phyloP scores from a whole-genome alignment of 2,329 filamentous ascomycete genomes.

The Eutypa lata region DNA sequence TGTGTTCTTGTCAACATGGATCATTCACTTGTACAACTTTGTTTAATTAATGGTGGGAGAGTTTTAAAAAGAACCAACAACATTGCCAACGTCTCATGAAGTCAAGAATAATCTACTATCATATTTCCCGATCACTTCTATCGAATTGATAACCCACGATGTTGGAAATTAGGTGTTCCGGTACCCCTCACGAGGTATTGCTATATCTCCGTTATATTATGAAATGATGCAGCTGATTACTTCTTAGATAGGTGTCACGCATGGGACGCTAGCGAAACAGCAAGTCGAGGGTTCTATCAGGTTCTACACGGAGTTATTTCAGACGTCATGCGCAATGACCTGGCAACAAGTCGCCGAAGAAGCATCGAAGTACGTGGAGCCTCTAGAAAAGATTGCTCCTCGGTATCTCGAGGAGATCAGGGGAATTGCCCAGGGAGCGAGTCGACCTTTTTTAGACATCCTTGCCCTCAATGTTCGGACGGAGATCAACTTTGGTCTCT shows the following conservation, averaged over 20 bases:
- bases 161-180: slow-evolving; percentile 10
- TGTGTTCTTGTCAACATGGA: too few relatives aligned
- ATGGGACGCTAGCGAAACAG: slow-evolving; percentile 27
- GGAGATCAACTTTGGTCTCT: slow-evolving; percentile 56
- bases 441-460: slow-evolving; percentile 45
- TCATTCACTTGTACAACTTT: too few relatives aligned
- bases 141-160: neutral
- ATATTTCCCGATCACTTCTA: neutral
- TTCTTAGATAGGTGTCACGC: slow-evolving; percentile 31
- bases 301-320: slow-evolving; percentile 35
- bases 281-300: slow-evolving; percentile 30
- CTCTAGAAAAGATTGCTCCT: slow-evolving; percentile 35
- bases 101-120: neutral
- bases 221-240: slow-evolving; percentile 10
- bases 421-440: slow-evolving; percentile 52
- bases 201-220: neutral
- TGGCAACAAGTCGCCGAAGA: slow-evolving; percentile 29
- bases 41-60: too few relatives aligned
- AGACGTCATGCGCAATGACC: slow-evolving; percentile 26
- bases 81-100: too few relatives aligned
- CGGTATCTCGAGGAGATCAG: slow-evolving; percentile 41
- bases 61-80: too few relatives aligned
- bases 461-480: slow-evolving; percentile 56
- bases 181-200: slow-evolving; percentile 11
- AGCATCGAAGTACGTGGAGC: slow-evolving; percentile 44